phyloP scores from a whole-genome alignment of 1,284 basidiomycete genomes.

The Butyriboletus appendiculatus region DNA sequence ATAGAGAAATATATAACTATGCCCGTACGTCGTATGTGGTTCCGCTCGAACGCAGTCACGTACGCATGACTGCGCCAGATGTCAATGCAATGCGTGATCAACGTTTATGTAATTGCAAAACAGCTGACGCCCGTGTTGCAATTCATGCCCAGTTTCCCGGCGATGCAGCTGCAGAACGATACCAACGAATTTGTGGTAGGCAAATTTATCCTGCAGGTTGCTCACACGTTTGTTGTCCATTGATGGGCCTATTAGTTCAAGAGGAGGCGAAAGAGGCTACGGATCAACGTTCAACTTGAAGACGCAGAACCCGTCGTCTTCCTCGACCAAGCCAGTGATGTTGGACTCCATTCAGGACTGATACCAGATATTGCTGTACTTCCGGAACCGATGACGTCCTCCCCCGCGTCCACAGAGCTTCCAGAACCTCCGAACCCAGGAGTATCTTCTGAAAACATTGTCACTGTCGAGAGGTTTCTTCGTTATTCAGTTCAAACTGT shows the following conservation, averaged over 20 bases:
- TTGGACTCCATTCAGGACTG: background rate
- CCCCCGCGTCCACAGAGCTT: background rate
- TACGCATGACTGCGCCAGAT: too few relatives aligned
- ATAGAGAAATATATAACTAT: too few relatives aligned
- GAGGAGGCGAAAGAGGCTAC: slow-evolving; percentile 31
- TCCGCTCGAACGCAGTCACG: too few relatives aligned
- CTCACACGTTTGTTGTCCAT: background rate
- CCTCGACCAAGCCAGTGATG: background rate
- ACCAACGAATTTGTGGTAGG: slow-evolving; percentile 32
- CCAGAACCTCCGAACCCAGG: background rate
- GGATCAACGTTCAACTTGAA: background rate
- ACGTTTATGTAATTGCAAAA: background rate
- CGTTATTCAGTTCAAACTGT: slow-evolving; percentile 5
- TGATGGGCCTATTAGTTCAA: slow-evolving; percentile 23
- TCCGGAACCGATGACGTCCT: slow-evolving; percentile 4
- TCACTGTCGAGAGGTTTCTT: slow-evolving; percentile 35
- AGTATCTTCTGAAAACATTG: background rate
- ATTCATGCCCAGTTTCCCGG: too few relatives aligned
- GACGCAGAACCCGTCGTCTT: background rate
- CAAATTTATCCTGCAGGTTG: background rate
- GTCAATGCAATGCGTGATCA: too few relatives aligned
- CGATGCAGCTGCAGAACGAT: slow-evolving; percentile 1
- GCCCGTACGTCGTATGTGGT: too few relatives aligned
- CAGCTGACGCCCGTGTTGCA: too few relatives aligned
- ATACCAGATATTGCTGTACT: slow-evolving; percentile 21